These are phyloP conservation scores for Phylloporus arenicola DNA, from an alignment of 768 basidiomycete genomes.

Conservation along the genomic window DNA sequence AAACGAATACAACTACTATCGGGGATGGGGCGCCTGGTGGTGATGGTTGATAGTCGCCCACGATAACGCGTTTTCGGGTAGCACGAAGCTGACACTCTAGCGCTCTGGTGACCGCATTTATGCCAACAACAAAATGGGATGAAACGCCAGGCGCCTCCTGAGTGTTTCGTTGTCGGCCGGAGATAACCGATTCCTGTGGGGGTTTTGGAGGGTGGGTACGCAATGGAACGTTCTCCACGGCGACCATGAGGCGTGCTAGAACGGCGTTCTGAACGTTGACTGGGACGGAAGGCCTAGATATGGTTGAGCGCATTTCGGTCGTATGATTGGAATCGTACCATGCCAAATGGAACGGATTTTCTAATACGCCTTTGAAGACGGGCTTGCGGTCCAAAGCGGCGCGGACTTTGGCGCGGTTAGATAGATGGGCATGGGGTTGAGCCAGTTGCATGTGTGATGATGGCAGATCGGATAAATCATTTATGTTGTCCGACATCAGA, in stretches of 20 bases:
- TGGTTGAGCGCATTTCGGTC: background rate
- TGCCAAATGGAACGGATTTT: conserved; percentile 62
- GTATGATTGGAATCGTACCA: conserved; percentile 46
- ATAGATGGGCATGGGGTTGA: conserved; percentile 49
- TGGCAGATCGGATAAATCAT: background rate
- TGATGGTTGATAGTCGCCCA: conserved; percentile 1
- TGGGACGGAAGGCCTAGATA: conserved; percentile 56
- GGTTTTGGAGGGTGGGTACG: conserved; percentile 20
- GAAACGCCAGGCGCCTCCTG: background rate
- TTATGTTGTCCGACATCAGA: background rate
- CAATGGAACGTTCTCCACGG: conserved; percentile 46
- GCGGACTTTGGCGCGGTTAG: conserved; percentile 57
- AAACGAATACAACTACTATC: conserved; percentile 53
- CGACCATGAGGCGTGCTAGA: conserved; percentile 45
- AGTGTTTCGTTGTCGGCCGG: background rate
- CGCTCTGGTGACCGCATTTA: conserved; percentile 73
- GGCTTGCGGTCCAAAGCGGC: conserved; percentile 47
- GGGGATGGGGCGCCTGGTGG: conserved; percentile 6
- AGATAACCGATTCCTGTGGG: background rate
- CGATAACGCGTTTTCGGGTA: conserved; percentile 17
- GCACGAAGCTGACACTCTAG: conserved; percentile 54
- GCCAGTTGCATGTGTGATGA: conserved; percentile 38
- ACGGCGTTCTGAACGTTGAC: conserved; percentile 56
- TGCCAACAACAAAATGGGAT: conserved; percentile 54
- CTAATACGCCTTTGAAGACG: conserved; percentile 65